Evolutionary conservation across 768 basidiomycete genomes (phyloP), one percentile per base, ranked within the genome.

Genomic region (Ephemerocybe angulata): DNA sequence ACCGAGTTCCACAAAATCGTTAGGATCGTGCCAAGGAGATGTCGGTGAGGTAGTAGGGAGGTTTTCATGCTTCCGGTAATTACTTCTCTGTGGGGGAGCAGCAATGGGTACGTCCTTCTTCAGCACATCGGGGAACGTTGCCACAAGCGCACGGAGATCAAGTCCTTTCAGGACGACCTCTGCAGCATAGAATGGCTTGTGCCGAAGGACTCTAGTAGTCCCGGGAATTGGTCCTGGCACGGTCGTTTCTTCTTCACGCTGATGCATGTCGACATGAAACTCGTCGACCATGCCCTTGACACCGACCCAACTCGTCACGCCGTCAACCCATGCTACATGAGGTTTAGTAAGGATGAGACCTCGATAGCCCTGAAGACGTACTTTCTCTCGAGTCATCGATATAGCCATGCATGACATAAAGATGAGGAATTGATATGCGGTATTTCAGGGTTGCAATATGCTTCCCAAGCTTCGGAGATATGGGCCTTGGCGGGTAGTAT

Each of bases 371-470:
- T 11, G 28, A 30, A 5, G 38, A 13, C 78, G 67, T 62, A 79
- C 80, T 78, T 55, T 90, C 85, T 66, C 82, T 73, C 0, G 82
- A 81, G 53, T 93, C 86, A 63, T 95, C 90, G 11, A 87, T 80
- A 68, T 97, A 97, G 15, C 84, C 84, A 66, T 98, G 95, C 55
- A 89, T 86, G 59, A 98, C 80, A 68, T 84, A 92, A 7, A 98
- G 68, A 29, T 84, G 80, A n/a, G 84, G 80, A 10, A 97, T 73
- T 17, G 82, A 76, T 55, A 95, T 81, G 29, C 88, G 84, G 68
- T 97, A 97, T 69, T 97, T 97, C 67, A 98, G 73, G 2, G 95
- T 97, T 12, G 90, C 93, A 22, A 95, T 72, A 67, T 93, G 90
- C 33, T 86, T 82, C 33, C 91, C 86, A 63, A 98, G 86, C 71